Percentiles rank a stretch among this genome's conserved stretches.
Evolutionary conservation across 2,329 filamentous ascomycete genomes (phyloP).

Genomic region (Sarocladium oryzae): DNA sequence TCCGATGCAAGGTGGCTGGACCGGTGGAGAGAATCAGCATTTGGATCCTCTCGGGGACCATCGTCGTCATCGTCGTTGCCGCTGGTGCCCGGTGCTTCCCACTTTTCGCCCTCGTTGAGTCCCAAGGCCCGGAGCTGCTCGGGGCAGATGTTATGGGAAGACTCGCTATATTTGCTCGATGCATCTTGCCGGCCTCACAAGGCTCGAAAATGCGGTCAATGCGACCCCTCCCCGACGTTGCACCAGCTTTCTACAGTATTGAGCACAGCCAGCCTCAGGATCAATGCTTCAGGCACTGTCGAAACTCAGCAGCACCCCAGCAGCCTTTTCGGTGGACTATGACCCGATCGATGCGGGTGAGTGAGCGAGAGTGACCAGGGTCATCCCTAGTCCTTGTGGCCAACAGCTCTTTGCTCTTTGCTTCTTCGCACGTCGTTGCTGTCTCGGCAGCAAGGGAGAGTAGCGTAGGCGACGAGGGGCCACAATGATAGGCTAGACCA

Average conservation of each 20-base stretch:
- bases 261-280: neutral
- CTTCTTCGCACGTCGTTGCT: neutral
- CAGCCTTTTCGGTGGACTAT: neutral
- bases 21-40: neutral
- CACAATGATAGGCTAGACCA: neutral
- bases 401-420: neutral
- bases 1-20: slow-evolving; percentile 6
- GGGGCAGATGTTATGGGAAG: neutral
- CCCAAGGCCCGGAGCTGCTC: too few relatives aligned
- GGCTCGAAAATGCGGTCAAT: neutral
- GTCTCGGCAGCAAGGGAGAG: slow-evolving; percentile 7
- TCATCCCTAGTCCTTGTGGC: neutral
- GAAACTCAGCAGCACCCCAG: neutral
- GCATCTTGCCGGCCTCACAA: neutral
- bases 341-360: slow-evolving; percentile 4
- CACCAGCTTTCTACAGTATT: neutral
- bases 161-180: neutral
- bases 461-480: neutral
- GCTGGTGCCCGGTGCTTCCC: neutral
- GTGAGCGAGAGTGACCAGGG: neutral
- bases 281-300: neutral
- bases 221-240: neutral
- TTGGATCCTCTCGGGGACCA: neutral
- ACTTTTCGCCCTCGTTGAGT: too few relatives aligned
- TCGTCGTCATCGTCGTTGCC: neutral